These are phyloP conservation scores for Rhodamnia argentea DNA, from an alignment of 345 rosid species.

Conservation along the genomic window DNA sequence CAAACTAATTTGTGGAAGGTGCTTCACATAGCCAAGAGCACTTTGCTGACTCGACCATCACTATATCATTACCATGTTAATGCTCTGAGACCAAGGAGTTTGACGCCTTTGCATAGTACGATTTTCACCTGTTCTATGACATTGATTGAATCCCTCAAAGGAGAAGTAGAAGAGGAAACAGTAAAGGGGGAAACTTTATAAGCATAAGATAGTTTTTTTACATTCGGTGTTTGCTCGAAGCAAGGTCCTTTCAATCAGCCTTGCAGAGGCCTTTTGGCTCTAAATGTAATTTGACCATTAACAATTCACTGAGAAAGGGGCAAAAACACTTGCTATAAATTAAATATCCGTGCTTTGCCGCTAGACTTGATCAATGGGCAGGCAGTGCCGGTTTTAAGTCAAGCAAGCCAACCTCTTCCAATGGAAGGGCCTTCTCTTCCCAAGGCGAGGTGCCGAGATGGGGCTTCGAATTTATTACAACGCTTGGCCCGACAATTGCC, in stretches of 20 bases:
- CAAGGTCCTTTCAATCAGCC: neutral
- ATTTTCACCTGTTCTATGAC: neutral
- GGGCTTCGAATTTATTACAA: neutral
- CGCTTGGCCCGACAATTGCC: neutral
- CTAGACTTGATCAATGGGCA: neutral
- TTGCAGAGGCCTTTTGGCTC: neutral
- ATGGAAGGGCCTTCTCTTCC: neutral
- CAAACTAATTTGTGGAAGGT: neutral
- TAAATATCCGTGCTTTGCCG: neutral
- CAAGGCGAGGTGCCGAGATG: neutral
- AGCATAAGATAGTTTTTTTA: neutral
- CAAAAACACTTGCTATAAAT: neutral
- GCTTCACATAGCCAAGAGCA: neutral
- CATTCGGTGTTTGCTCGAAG: neutral
- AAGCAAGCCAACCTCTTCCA: neutral
- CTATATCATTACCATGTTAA: neutral
- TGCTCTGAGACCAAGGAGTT: neutral
- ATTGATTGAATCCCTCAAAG: neutral
- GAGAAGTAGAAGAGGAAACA: neutral
- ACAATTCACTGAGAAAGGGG: neutral
- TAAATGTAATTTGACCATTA: neutral
- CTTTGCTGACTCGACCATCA: neutral
- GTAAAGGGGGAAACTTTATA: neutral
- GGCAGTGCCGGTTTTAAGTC: neutral
- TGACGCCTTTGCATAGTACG: neutral